A percentile compares a stretch with the other conserved stretches of the same genome.
phyloP scores from a whole-genome alignment of 2,329 filamentous ascomycete species.

The Chaetothyriales sp. region DNA sequence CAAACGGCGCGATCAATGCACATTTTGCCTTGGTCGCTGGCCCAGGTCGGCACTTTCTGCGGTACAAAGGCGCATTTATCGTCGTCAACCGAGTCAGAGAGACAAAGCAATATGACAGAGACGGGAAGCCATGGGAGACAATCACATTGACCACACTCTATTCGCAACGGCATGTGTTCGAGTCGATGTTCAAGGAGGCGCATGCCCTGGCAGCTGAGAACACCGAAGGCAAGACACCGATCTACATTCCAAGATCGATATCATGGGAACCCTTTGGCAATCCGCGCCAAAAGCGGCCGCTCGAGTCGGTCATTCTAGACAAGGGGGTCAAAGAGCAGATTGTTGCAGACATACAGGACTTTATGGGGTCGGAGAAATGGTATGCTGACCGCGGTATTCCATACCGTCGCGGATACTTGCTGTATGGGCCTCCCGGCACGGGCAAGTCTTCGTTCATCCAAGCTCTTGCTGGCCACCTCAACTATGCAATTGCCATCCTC shows the following conservation, averaged over 20 bases:
- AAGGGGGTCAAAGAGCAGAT: conserved; percentile 69
- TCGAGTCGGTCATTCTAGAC: conserved; percentile 77
- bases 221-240: conserved; percentile 81
- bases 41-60: conserved; percentile 74
- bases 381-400: conserved; percentile 91
- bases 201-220: conserved; percentile 63
- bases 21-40: conserved; percentile 83
- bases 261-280: conserved; percentile 77
- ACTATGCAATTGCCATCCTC: conserved; percentile 83
- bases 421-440: conserved; percentile 78
- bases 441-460: conserved; percentile 96
- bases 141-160: conserved; percentile 85
- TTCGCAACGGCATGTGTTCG: conserved; percentile 74
- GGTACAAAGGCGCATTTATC: conserved; percentile 75
- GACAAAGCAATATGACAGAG: conserved; percentile 37
- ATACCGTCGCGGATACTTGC: conserved; percentile 73
- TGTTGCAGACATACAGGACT: conserved; percentile 66
- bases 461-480: conserved; percentile 77
- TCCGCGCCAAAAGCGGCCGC: conserved; percentile 68
- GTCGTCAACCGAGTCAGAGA: conserved; percentile 77
- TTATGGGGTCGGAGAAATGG: conserved; percentile 65
- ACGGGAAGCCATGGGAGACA: conserved; percentile 87
- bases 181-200: conserved; percentile 76
- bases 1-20: conserved; percentile 56
- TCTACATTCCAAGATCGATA: conserved; percentile 72